Base-by-base conservation (phyloP, 768 basidiomycete species). In the Postia placenta region DNA sequence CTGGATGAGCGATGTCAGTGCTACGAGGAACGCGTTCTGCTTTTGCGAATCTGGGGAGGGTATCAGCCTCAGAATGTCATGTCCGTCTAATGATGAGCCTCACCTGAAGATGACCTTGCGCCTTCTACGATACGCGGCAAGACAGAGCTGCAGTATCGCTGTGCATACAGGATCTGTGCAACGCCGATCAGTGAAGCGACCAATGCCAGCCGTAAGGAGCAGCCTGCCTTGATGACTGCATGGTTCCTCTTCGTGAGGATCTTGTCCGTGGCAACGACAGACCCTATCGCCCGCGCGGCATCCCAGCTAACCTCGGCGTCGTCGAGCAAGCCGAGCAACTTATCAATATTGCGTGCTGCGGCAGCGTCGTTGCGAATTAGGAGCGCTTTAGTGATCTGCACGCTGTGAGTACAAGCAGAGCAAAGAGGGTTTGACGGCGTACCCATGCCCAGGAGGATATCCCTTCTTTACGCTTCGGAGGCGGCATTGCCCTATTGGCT, bases 1-100 rank as follows among this genome's bases (percentile, higher is more conserved):
- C 51, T 80, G 83, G 54, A 97, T 78, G 7, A 98, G 71, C 19
- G 84, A 83, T 0, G 87, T 82, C 24, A 98, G 74, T 2, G 92
- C 92, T 28, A 92, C 82, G 2, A 98, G 77, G 62, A 87, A 82
- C 1, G 90, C 80, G 1, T 74, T 76, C 61, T 83, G 87, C 51
- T 72, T 68, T 11, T 60, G 61, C 1, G 75, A 57, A 43, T 78
- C 85, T 86, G 49, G 15, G 2, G 30, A n/a, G 2, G 26, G 42
- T 39, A 12, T 33, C 30, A 15, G 30, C 30, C n/a, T 7, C 30
- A 33, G 15, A 7, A 7, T 33, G 14, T 39, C 38, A 7, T 39
- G 38, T 6, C 38, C n/a, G n/a, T 35, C n/a, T 42, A 7, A n/a
- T n/a, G n/a, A n/a, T 23, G 2, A 4, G 17, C 64, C 79, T 42